A percentile compares a stretch with the other conserved stretches of the same genome.
Evolutionary conservation across 1,284 basidiomycete species (phyloP).

Genomic region (Grifola frondosa): DNA sequence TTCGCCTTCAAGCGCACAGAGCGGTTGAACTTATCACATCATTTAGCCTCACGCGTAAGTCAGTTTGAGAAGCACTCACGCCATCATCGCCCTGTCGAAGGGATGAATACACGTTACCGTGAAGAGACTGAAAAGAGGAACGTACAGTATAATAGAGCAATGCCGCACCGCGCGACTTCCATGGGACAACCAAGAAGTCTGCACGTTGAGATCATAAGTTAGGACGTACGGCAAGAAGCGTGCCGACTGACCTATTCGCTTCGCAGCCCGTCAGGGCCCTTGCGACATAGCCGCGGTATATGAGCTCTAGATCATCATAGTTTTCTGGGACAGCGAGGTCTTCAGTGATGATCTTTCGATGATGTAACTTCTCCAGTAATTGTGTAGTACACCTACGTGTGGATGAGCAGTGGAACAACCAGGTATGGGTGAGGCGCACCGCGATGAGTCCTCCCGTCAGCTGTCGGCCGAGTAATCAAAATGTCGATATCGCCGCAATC

Average conservation of each 20-base stretch:
- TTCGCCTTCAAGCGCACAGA: slow-evolving; percentile 83
- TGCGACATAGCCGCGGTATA: slow-evolving; percentile 80
- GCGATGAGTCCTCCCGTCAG: slow-evolving; percentile 72
- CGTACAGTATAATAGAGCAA: slow-evolving; percentile 86
- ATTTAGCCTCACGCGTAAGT: not conserved
- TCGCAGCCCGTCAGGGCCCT: slow-evolving; percentile 34
- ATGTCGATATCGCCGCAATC: slow-evolving; percentile 91
- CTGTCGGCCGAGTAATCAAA: slow-evolving; percentile 72
- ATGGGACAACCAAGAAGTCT: slow-evolving; percentile 79
- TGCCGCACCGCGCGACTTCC: slow-evolving; percentile 76
- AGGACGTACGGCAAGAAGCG: not conserved
- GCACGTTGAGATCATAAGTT: not conserved
- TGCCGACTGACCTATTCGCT: slow-evolving; percentile 68
- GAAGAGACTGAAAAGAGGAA: slow-evolving; percentile 3
- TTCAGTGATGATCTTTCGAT: slow-evolving; percentile 67
- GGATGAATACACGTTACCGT: slow-evolving; percentile 5
- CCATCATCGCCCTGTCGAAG: slow-evolving; percentile 73
- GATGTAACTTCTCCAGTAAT: slow-evolving; percentile 60
- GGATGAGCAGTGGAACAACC: no score
- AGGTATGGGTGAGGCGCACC: slow-evolving; percentile 40
- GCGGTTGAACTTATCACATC: slow-evolving; percentile 74
- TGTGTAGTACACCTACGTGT: slow-evolving; percentile 59
- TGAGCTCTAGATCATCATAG: slow-evolving; percentile 64
- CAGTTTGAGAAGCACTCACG: slow-evolving; percentile 41
- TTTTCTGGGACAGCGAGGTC: slow-evolving; percentile 74